Percentiles rank a stretch among this genome's conserved stretches.
Conservation (phyloP, 257 asterid species). For the Solanum virginianum region DNA sequence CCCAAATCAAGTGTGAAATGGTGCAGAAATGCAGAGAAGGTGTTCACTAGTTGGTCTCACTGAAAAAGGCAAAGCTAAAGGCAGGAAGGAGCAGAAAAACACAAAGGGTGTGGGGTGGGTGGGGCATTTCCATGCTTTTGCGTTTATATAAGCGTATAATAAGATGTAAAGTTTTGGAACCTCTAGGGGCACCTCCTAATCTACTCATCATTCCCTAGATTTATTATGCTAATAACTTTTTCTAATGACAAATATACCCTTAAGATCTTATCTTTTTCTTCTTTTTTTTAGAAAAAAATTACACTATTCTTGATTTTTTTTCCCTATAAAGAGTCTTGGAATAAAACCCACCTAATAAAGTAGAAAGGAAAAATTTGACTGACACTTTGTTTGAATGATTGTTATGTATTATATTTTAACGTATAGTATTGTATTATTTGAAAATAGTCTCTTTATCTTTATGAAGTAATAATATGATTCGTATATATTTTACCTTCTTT, state of each 20-base stretch:
- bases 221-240: background rate
- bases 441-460: no score
- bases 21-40: background rate
- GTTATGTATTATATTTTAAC: no score
- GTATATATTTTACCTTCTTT: no score
- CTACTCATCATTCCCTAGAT: background rate
- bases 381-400: background rate
- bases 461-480: no score
- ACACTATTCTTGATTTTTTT: background rate
- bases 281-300: background rate
- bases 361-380: background rate
- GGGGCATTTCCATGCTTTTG: background rate
- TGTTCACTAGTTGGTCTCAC: background rate
- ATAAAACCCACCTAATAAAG: background rate
- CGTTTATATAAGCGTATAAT: background rate
- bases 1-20: background rate
- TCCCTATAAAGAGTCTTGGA: background rate
- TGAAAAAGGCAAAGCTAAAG: background rate
- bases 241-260: conserved; percentile 5
- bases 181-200: conserved; percentile 1
- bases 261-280: background rate
- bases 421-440: no score
- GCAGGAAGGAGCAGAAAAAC: background rate
- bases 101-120: background rate
- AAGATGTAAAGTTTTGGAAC: background rate